A percentile compares a stretch with the other conserved stretches of the same genome.
These are phyloP conservation scores for Penicillium bovifimosum DNA, from an alignment of 495 filamentous ascomycete species.

Conservation along the genomic window DNA sequence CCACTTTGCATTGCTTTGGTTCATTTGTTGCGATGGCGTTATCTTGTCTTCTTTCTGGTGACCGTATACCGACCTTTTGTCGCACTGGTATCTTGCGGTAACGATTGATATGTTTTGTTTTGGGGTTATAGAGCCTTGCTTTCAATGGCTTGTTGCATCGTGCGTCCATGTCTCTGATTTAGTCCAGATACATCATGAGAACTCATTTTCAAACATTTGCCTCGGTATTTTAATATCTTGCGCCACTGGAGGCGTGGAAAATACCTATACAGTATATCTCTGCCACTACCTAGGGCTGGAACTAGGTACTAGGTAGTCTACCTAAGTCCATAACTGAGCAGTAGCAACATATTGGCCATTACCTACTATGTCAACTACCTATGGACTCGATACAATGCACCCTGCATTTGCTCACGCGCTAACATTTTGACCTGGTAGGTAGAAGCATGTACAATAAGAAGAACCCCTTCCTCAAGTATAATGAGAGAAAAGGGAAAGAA, in stretches of 20 bases:
- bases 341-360: background rate
- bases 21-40: slow-evolving; percentile 2
- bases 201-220: background rate
- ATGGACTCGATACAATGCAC: background rate
- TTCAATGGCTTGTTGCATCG: background rate
- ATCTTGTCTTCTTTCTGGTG: background rate
- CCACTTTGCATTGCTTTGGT: slow-evolving; percentile 2
- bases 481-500: background rate
- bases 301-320: too few relatives aligned
- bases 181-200: background rate
- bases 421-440: slow-evolving; percentile 17
- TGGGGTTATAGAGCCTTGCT: background rate
- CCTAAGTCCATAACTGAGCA: too few relatives aligned
- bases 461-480: background rate
- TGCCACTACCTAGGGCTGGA: too few relatives aligned
- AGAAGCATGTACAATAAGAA: slow-evolving; percentile 27
- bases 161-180: background rate
- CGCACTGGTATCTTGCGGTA: background rate
- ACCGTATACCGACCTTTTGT: background rate
- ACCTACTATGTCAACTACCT: too few relatives aligned
- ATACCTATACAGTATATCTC: background rate
- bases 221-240: background rate
- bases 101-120: background rate
- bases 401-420: background rate
- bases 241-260: background rate